Base-by-base conservation (phyloP, 129 eudicot genomes). In the Flaveria ramosissima region DNA sequence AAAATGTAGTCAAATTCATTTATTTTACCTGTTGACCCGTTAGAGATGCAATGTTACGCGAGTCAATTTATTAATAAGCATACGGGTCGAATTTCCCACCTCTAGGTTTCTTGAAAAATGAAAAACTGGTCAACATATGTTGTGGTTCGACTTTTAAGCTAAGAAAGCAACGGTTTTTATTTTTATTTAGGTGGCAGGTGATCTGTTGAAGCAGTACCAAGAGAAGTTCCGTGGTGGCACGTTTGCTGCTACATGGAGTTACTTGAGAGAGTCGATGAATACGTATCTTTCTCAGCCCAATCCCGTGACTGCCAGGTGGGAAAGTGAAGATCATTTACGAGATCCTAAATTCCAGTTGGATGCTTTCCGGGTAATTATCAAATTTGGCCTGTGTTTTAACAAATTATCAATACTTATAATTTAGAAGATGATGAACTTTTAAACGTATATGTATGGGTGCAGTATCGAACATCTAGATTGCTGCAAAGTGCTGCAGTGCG, bases 391-490 rank as follows among this genome's bases (percentile, higher is more conserved):
- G 10, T 26, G 17, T 26, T n/a, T 36, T 68, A 30, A 4, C 42
- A 45, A 30, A 5, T 19, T 36, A 63, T 20, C 56, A 9, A 23
- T 7, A 41, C 14, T 57, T 73, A 2, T 13, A 50, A 13, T 19
- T 26, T 62, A 50, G 21, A 24, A 65, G 65, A 65, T 32, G 13
- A 36, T 32, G 12, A 16, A 59, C 45, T 60, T 63, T 7, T 30
- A 20, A 46, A 48, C 63, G 13, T 43, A 9, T 43, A 27, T n/a
- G 26, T 75, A 21, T 59, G 74, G 52, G 11, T 87, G 84, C 93
- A 94, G 98, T 91, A 91, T 68, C 97, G 98, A 24, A 94, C 98
- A 69, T 94, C 97, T 7, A 86, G 96, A 66, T 88, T 94, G 84
- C 96, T 94, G 76, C 98, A 94, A 68, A 94, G 93, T 80, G 98